phyloP scores from a whole-genome alignment of 2,329 filamentous ascomycete species.

The Colletotrichum navitas region DNA sequence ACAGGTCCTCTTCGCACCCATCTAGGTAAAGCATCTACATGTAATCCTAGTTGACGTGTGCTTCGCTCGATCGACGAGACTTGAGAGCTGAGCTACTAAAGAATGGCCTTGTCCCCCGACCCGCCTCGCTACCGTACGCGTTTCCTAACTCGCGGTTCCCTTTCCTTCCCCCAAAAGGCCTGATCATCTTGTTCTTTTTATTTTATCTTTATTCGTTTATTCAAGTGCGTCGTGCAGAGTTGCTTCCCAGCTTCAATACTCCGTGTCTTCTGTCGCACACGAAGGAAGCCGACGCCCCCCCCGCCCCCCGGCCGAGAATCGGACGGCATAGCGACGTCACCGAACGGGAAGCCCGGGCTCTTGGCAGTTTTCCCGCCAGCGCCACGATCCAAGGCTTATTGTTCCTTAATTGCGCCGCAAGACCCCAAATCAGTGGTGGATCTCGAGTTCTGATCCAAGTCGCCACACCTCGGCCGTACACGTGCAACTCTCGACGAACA shows the following conservation, averaged over 20 bases:
- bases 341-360: background rate
- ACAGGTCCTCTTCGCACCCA: background rate
- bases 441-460: background rate
- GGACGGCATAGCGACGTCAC: background rate
- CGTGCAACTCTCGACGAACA: background rate
- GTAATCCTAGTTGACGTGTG: background rate
- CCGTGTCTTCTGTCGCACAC: background rate
- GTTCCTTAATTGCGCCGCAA: background rate
- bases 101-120: constrained; percentile 24
- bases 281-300: background rate
- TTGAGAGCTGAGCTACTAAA: constrained; percentile 29
- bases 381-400: background rate
- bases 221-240: background rate
- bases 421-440: background rate
- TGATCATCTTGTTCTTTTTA: background rate
- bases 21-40: background rate
- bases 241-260: constrained; percentile 8
- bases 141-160: constrained; percentile 22
- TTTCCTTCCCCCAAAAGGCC: background rate
- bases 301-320: background rate
- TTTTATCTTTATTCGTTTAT: background rate
- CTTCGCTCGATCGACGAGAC: background rate
- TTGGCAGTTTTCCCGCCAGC: background rate
- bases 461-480: background rate
- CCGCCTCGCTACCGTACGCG: constrained; percentile 2